Evolutionary conservation across 2,329 filamentous ascomycete genomes (phyloP), one percentile per base, ranked within the genome.

Genomic region (Gyromitra esculenta): DNA sequence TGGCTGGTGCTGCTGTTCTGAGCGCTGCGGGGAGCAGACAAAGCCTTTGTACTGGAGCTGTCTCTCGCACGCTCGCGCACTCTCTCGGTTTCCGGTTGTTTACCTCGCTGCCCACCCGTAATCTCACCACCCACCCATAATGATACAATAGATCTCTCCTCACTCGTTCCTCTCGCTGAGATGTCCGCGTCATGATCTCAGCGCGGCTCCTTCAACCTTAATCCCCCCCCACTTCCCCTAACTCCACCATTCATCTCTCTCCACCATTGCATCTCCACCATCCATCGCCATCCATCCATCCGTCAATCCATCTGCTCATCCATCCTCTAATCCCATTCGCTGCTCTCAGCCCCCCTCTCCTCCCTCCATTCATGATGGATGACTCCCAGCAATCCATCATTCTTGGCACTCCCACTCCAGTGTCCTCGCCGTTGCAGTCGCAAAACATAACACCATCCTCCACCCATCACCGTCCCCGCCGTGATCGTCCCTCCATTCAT

Each of bases 401-500:
- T 79, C 60, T 72, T 39, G 63, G 37, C 54, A 62, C 77, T 54
- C 45, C 80, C 3, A 62, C 79, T n/a, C 52, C 79, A 45, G 35
- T 78, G 52, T 75, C 79, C 50, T 60, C 71, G 50, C 72, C 77
- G 48, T 77, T 62, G 60, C 79, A 35, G 71, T 80, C 69, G 57
- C 71, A 77, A 77, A 57, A 70, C n/a, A 69, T 65, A 59, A 50
- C 71, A 8, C 70, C 66, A 25, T 57, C 60, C 39, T 64, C 73
- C 62, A 45, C 18, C n/a, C 56, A 77, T 31, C 25, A 37, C 74
- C 77, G 56, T 65, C 81, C 65, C 64, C 81, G 43, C 63, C 77
- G 21, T 69, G 81, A 69, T 82, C 81, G 39, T 81, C 82, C 37
- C 79, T 78, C 74, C 80, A 81, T 62, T 75, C 81, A 50, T 82